Conservation (phyloP, 2,329 filamentous ascomycete genomes). For the Colletotrichum sp. region DNA sequence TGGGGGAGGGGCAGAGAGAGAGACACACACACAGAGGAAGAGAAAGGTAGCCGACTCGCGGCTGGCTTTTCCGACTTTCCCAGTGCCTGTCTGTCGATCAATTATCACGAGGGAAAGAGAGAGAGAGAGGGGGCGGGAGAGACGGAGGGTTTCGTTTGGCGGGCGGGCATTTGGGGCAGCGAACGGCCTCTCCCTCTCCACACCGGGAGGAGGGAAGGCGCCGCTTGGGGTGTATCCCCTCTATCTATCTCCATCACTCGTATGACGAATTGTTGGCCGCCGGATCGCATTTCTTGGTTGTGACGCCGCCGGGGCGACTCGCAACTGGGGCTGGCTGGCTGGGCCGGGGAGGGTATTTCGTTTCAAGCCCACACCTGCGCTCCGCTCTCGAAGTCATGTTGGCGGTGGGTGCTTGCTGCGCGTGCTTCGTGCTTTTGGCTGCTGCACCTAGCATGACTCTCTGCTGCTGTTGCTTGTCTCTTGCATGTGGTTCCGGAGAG, state of each 20-base stretch:
- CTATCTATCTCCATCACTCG: background rate
- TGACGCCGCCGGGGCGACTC: background rate
- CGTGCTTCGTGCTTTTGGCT: background rate
- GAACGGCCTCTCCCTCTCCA: background rate
- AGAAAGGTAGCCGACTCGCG: background rate
- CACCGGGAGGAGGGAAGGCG: background rate
- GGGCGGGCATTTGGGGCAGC: background rate
- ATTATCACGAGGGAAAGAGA: background rate
- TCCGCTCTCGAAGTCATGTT: constrained; percentile 17
- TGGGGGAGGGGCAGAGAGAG: background rate
- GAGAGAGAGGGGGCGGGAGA: background rate
- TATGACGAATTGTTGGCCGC: background rate
- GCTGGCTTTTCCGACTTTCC: background rate
- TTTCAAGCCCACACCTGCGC: background rate
- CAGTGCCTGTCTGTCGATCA: background rate
- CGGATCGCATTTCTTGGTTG: background rate
- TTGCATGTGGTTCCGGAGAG: background rate
- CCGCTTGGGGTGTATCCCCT: background rate
- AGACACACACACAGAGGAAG: background rate
- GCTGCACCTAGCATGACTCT: constrained; percentile 6
- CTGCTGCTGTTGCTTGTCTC: background rate
- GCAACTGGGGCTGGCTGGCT: background rate
- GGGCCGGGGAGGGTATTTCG: background rate
- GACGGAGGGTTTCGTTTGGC: background rate
- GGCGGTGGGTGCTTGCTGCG: background rate